Evolutionary conservation across 768 basidiomycete species (phyloP), one percentile per base, ranked within the genome.

Genomic region (Exidia glandulosa): DNA sequence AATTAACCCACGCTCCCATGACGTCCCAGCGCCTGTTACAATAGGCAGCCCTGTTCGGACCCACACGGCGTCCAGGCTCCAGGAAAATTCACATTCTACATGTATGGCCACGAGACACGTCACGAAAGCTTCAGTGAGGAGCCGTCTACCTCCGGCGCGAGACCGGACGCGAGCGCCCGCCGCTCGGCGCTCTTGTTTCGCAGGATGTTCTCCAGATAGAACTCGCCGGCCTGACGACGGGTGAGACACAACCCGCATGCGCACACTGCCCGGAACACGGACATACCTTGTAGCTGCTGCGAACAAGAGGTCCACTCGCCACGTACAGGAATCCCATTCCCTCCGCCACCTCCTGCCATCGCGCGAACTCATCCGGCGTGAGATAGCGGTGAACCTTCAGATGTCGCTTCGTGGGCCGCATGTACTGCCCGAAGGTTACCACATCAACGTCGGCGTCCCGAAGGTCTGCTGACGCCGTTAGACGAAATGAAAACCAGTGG

Each of bases 351-450:
- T 82, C 75, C 69, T 88, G 94, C 95, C 95, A 99, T 59, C 79
- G 76, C 62, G 90, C 88, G 66, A 98, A 99, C 70, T 98, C 94
- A 3, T 83, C 81, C 1, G 96, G 96, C 62, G 91, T 84, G 27
- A 98, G 93, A 66, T 99, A 99, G 32, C 92, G 88, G 65, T 92
- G 88, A 10, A 99, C 96, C 73, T 98, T 99, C 96, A 99, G 98
- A 73, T 99, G 96, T 31, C 86, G 82, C 73, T 98, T 98, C 9
- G 96, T 97, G 6, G 96, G 96, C 56, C 96, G 88, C 96, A 99
- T 98, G 73, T 99, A 99, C 74, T 99, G 96, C 2, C 96, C 96
- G 70, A 99, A 98, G 2, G 96, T 99, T 31, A 99, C 93, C 5
- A 99, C 95, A 68, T 98, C 95, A 50, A 98, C 94, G 64, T 92